Evolutionary conservation across 305 asterid species (phyloP).

Genomic region (Coffea humblotiana): DNA sequence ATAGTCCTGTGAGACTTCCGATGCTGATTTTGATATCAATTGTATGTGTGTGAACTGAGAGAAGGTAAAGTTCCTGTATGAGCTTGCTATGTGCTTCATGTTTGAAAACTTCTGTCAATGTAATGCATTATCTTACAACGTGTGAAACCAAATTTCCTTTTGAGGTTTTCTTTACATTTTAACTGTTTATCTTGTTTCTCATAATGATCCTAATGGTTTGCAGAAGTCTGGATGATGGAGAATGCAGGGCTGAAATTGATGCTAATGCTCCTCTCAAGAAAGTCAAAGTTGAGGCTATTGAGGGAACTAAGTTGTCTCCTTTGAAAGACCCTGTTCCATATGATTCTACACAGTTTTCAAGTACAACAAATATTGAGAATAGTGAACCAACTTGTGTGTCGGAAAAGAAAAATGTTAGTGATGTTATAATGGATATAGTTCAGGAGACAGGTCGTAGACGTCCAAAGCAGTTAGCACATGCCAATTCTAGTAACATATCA

Average conservation of each 20-base stretch:
- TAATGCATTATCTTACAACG: not conserved
- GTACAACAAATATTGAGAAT: slow-evolving; percentile 27
- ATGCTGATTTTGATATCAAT: not conserved
- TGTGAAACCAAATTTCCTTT: not conserved
- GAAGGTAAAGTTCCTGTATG: not conserved
- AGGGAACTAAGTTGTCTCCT: slow-evolving; percentile 32
- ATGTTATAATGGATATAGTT: slow-evolving; percentile 74
- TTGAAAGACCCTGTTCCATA: slow-evolving; percentile 39
- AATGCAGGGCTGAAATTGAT: slow-evolving; percentile 43
- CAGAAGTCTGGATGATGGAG: slow-evolving; percentile 55
- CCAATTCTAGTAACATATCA: slow-evolving; percentile 31
- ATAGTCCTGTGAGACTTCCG: not conserved
- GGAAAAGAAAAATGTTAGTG: slow-evolving; percentile 36
- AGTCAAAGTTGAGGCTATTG: slow-evolving; percentile 41
- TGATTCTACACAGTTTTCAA: slow-evolving; percentile 29
- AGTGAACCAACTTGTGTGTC: slow-evolving; percentile 31
- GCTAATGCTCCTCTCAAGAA: slow-evolving; percentile 48
- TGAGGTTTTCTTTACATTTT: not conserved
- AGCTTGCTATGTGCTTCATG: slow-evolving; percentile 5
- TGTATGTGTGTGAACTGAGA: not conserved
- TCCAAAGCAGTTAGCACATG: slow-evolving; percentile 37
- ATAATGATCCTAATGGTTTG: slow-evolving; percentile 23
- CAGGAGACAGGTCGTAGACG: slow-evolving; percentile 56
- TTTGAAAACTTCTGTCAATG: not conserved
- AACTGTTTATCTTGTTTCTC: slow-evolving; percentile 17